phyloP scores from a whole-genome alignment of 805 yeast species.

The Millerozyma acaciae region DNA sequence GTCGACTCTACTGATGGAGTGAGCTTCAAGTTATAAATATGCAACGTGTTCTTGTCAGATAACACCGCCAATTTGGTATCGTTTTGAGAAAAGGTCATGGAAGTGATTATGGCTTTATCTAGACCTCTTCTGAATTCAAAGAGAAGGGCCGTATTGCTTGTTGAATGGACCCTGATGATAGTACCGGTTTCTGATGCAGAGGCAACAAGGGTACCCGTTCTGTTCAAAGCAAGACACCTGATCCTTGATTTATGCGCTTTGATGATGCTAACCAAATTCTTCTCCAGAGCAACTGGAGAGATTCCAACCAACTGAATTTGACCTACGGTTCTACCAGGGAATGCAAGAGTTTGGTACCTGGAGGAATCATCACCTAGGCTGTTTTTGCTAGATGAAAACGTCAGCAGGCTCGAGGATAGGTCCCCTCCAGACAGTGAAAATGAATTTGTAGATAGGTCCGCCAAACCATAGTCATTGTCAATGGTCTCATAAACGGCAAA shows the following conservation, averaged over 20 bases:
- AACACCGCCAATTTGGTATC: conserved; percentile 77
- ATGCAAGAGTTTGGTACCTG: conserved; percentile 54
- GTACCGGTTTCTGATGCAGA: conserved; percentile 84
- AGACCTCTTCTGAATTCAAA: conserved; percentile 87
- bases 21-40: conserved; percentile 59
- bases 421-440: conserved; percentile 1
- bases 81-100: conserved; percentile 78
- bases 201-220: conserved; percentile 66
- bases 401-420: conserved; percentile 3
- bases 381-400: conserved; percentile 7
- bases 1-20: conserved; percentile 3
- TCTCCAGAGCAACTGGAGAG: conserved; percentile 59
- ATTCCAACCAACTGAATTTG: conserved; percentile 79
- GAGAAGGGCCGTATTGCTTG: conserved; percentile 62
- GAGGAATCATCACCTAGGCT: conserved; percentile 10
- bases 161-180: conserved; percentile 67
- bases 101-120: conserved; percentile 76
- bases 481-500: conserved; percentile 63
- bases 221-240: conserved; percentile 58
- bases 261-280: conserved; percentile 62
- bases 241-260: conserved; percentile 73
- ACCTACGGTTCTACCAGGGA: conserved; percentile 73
- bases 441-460: conserved; percentile 44
- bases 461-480: conserved; percentile 60
- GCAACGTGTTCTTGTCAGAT: conserved; percentile 86